Evolutionary conservation across 2,329 filamentous ascomycete genomes (phyloP), one percentile per base, ranked within the genome.

Genomic region (Fusarium anthophilum): DNA sequence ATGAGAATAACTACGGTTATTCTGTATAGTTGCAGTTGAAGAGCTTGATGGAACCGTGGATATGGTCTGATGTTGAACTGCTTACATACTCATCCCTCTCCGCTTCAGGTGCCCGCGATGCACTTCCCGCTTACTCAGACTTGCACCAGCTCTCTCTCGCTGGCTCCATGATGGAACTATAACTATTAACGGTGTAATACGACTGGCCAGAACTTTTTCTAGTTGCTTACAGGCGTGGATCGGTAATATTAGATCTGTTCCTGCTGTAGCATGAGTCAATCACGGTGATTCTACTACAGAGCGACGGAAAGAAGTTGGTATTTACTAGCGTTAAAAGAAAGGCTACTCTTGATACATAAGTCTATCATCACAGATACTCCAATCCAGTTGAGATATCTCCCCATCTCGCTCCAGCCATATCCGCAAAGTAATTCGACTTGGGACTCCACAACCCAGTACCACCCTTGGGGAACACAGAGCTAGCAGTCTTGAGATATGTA

Each of bases 401-500:
- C 78, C 78, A 81, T 37, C 62, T 81, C 5, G 78, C 79, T 12
- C 73, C 72, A 22, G 73, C 78, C 68, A 80, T 72, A 26, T 81
- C 80, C 10, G 48, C 62, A 47, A 80, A 77, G 58, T 81, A 81
- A 35, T 82, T 75, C 0, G 74, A 66, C 66, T 80, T 80, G 0
- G 79, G 79, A n/a, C 75, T 76, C 80, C 81, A 83, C 14, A 76
- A 47, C 4, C 82, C 82, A 0, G 72, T 77, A 0, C 86, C 87
- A 3, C 82, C 84, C 70, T 85, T 87, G 2, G 89, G 89, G 55
- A 90, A 78, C 12, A 79, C 72, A 12, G 77, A 77, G 30, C 78
- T 69, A 5, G 82, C 84, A 39, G 82, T 82, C 72, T 84, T 83
- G 5, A 90, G 72, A 74, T 90, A 90, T 0, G 88, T 90, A 10